Percentiles rank a stretch among this genome's conserved stretches.
Evolutionary conservation across 1,139 yeast species (phyloP).

Genomic region (Keqinozyma sinolaborantium): DNA sequence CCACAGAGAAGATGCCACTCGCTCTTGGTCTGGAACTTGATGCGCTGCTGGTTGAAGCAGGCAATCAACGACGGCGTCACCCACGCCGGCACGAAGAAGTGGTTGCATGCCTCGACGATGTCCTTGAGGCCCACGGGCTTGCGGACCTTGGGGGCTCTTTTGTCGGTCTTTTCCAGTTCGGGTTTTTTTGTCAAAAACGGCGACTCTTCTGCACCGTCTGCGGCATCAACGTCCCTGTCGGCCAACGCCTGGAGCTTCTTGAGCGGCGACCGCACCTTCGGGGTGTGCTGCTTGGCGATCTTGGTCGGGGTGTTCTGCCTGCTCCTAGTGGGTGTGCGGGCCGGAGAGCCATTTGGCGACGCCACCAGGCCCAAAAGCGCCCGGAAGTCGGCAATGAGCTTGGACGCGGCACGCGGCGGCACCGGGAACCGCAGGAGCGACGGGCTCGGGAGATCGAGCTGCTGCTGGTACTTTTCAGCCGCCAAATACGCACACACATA

Average conservation of each 20-base stretch:
- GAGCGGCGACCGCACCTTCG: constrained; percentile 10
- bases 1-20: constrained; percentile 75
- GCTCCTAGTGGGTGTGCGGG: constrained; percentile 3
- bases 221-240: constrained; percentile 1
- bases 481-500: constrained; percentile 66
- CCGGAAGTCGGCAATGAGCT: constrained; percentile 44
- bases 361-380: constrained; percentile 23
- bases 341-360: constrained; percentile 32
- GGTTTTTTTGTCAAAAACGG: constrained; percentile 5
- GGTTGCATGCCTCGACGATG: constrained; percentile 57
- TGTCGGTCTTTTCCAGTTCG: not conserved
- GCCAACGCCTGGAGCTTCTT: constrained; percentile 9
- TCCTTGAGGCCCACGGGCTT: constrained; percentile 37
- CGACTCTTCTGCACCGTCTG: constrained; percentile 1
- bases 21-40: constrained; percentile 48
- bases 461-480: constrained; percentile 45
- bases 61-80: constrained; percentile 48
- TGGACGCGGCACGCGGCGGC: constrained; percentile 44
- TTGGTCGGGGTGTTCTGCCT: constrained; percentile 4
- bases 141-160: not conserved
- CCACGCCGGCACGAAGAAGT: constrained; percentile 56
- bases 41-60: constrained; percentile 48
- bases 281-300: constrained; percentile 2
- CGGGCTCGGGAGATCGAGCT: constrained; percentile 45
- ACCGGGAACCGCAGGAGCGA: constrained; percentile 51